Evolutionary conservation across 176 grass and related monocot species (phyloP), one percentile per base, ranked within the genome.

Genomic region (Oropetium thomaeum): DNA sequence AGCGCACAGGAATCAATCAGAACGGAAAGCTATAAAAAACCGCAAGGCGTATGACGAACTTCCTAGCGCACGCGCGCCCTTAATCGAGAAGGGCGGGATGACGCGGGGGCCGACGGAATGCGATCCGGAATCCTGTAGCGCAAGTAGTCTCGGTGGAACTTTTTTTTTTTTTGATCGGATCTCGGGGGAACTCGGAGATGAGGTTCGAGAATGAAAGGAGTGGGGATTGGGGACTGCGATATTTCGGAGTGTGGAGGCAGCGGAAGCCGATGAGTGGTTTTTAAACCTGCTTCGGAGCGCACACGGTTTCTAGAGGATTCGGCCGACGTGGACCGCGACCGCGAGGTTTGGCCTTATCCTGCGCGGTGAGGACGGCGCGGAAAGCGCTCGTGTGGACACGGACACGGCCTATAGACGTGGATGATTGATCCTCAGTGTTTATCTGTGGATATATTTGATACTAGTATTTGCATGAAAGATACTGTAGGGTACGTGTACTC

Each of bases 1-100:
- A 71, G 32, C 44, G 25, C 75, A 31, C 53, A 48, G 10, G 33
- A 65, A 87, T 62, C 78, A 65, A 87, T 62, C 78, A 67, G 28
- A 28, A 33, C 75, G 30, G 45, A 30, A 53, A 7, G 67, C 67
- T 42, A 79, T 20, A 69, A 69, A 47, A 55, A 83, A 75, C 75
- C 70, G 75, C 81, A 76, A 84, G 70, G 54, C 81, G 75, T 75
- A 53, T 80, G 80, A 79, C 86, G 86, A 88, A 88, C 86, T 88
- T 88, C 81, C 86, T 84, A 88, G 48, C 75, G 55, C 70, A 64
- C 75, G 33, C 55, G 52, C 69, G 70, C 74, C 47, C 62, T 55
- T 55, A 83, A 69, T 79, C 70, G 86, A 84, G 62, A 13, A 13
- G 37, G 69, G 70, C 62, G 15, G 62, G 63, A 62, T 62, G 67